Percentiles rank a stretch among this genome's conserved stretches.
Conservation (phyloP, 148 eudicot genomes). For the Diospyros kaki region DNA sequence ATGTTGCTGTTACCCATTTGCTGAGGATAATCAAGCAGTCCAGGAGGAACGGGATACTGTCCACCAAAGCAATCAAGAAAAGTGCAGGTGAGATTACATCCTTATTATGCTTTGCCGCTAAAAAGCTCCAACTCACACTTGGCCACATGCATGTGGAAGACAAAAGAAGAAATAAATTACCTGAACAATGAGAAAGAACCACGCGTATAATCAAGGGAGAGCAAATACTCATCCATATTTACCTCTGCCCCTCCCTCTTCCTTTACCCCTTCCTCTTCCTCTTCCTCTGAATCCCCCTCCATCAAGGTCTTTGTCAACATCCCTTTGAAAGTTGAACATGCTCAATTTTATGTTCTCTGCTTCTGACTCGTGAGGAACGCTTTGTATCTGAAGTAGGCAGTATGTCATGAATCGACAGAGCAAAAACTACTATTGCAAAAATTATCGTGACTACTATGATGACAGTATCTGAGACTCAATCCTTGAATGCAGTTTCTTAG, state of each 20-base stretch:
- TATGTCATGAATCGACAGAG: background rate
- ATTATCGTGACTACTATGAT: background rate
- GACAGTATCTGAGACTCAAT: background rate
- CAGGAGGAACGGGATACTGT: background rate
- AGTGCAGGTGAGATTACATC: background rate
- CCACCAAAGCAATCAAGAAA: background rate
- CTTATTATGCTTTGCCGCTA: background rate
- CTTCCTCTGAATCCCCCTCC: slow-evolving; percentile 49
- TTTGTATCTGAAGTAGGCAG: slow-evolving; percentile 38
- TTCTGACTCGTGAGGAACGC: slow-evolving; percentile 29
- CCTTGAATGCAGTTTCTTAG: background rate
- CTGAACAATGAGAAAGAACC: background rate
- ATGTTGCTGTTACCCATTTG: background rate
- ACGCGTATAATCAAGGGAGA: background rate
- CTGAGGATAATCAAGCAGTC: background rate
- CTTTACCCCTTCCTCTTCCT: slow-evolving; percentile 42
- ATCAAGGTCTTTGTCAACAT: slow-evolving; percentile 30
- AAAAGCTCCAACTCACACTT: background rate
- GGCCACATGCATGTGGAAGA: background rate
- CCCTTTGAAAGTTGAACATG: slow-evolving; percentile 80
- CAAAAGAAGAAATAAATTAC: background rate
- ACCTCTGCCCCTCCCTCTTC: slow-evolving; percentile 39
- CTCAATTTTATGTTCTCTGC: slow-evolving; percentile 62
- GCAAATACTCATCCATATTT: slow-evolving; percentile 5
- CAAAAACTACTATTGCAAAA: background rate